These are phyloP conservation scores for Dipodascus albidus DNA, from an alignment of 805 yeast species.

Conservation along the genomic window DNA sequence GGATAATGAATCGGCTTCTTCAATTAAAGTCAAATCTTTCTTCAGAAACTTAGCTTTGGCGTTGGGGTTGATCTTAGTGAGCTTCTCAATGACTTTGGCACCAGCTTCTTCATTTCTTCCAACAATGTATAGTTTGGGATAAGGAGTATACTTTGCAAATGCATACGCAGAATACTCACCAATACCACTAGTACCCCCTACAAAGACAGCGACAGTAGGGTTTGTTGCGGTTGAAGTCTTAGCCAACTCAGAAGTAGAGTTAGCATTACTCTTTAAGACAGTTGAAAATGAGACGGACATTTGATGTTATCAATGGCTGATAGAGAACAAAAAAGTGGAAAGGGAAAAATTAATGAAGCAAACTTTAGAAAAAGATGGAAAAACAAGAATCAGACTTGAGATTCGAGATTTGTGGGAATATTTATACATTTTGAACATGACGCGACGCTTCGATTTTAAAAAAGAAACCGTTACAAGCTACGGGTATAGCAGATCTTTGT, in stretches of 20 bases:
- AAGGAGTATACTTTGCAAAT: constrained; percentile 16
- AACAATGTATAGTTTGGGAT: constrained; percentile 19
- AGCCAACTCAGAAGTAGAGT: not conserved
- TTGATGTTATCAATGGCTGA: not conserved
- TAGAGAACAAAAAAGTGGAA: not conserved
- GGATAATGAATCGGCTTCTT: constrained; percentile 12
- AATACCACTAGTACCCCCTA: constrained; percentile 23
- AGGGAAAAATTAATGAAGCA: too few species aligned
- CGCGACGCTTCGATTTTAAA: too few species aligned
- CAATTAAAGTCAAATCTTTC: constrained; percentile 14
- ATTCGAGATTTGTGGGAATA: too few species aligned
- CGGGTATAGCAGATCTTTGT: too few species aligned
- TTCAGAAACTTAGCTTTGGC: constrained; percentile 13
- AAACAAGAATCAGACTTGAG: too few species aligned
- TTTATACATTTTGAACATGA: too few species aligned
- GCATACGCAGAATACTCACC: constrained; percentile 20
- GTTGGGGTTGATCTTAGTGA: constrained; percentile 14
- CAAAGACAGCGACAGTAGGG: constrained; percentile 12
- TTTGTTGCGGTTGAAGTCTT: not conserved
- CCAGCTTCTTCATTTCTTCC: constrained; percentile 19
- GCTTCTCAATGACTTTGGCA: constrained; percentile 10
- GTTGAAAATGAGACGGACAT: not conserved
- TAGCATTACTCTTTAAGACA: not conserved
- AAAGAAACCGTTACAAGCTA: too few species aligned
- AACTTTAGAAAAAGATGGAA: too few species aligned